Base-by-base conservation (phyloP, 2,329 filamentous ascomycete genomes). In the Neonectria magnoliae region DNA sequence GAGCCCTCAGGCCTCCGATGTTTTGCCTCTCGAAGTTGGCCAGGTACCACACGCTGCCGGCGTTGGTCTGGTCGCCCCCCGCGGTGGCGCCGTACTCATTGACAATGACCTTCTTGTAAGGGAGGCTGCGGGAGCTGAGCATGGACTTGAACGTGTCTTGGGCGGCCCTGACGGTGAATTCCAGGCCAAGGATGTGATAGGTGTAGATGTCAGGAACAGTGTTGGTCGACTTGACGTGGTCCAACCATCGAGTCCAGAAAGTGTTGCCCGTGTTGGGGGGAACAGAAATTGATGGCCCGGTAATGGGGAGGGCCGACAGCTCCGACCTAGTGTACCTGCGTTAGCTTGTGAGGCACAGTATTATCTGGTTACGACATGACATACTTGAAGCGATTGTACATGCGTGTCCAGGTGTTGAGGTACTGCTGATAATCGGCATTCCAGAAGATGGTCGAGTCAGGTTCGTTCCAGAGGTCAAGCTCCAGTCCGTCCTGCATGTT, bases 401-500 rank as follows among this genome's bases (percentile, higher is more conserved):
- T 57, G 27, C 54, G 54, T 16, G 27, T 33, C 54, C 41, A 57
- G 38, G 41, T 57, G 41, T 44, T 45, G 25, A 57, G 54, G 27
- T 57, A 57, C 25, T 57, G 54, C 41, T 38, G 16, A 11, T 57
- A 45, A 16, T 44, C 27, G 27, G 54, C n/a, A 57, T 47, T 36
- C 54, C 54, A 57, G 41, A 57, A 57, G n/a, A 22, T 11, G 14
- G 38, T 57, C 8, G 42, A 33, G 42, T 57, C 54, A 36, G 54
- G 54, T 14, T 57, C 54, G 27, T 57, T 57, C 54, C 54, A 57
- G 41, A 57, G 41, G 27, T 57, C 54, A 48, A 57, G 25, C 22
- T 57, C 54, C 2, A 57, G 41, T 18, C 54, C 54, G 29, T 27
- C 25, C 16, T 47, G 27, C n/a, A 47, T 36, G 8, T 57, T 29